Evolutionary conservation across 2,329 filamentous ascomycete species (phyloP), one percentile per base, ranked within the genome.

Genomic region (Myriangium duriaei): DNA sequence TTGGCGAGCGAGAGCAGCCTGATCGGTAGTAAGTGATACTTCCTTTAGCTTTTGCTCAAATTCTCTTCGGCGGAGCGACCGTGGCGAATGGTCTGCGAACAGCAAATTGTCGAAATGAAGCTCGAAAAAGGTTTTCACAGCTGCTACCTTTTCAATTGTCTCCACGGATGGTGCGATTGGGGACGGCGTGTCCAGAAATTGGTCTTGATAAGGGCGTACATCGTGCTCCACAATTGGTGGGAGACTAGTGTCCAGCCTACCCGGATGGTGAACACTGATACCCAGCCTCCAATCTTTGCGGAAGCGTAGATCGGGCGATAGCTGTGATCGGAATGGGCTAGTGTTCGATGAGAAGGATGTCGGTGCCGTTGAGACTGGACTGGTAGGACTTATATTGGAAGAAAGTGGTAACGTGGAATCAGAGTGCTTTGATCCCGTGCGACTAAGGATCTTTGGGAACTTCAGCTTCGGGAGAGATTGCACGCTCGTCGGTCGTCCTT

Each of bases 71-170:
- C 83, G 74, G 38, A 77, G 53, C 1, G 71, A 69, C 0, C 82
- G 73, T 38, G 76, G 67, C 3, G 69, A 72, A 2, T 63, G 62
- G 2, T 53, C 39, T 16, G 64, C 65, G 4, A 63, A 60, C 2
- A 84, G 64, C 5, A 85, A 56, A n/a, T 75, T 65, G 48, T 87
- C 79, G 62, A 82, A 95, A 50, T 87, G 74, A 0, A 77, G 84
- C 57, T 96, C 91, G 7, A 96, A 69, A 49, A 76, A 92, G 13
- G 92, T 74, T 56, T 93, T 95, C 30, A 84, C 80, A 0, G 83
- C 79, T 0, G 85, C 76, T 2, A 79, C 74, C 43, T 72, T 76
- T 60, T 96, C 88, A 0, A 85, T 79, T 0, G 86, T 93, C 9
- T 54, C 44, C 14, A 68, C 45, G 2, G 63, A 63, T n/a, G 61